phyloP scores from a whole-genome alignment of 768 basidiomycete genomes.

The Kwoniella pini region DNA sequence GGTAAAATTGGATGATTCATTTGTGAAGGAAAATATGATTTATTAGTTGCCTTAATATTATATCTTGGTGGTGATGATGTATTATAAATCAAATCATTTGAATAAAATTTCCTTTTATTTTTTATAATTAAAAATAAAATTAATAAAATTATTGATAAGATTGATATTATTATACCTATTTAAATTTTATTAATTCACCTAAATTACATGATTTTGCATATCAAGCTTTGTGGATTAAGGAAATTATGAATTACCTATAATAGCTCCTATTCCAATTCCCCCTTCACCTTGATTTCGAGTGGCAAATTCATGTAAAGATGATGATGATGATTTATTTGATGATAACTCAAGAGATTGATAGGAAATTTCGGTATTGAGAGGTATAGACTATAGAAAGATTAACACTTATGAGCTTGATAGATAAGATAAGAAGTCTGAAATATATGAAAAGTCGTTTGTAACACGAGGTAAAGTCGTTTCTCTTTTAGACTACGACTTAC shows the following conservation, averaged over 20 bases:
- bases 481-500: not conserved
- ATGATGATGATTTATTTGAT: no score
- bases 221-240: no score
- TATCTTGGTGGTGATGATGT: constrained; percentile 2
- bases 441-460: not conserved
- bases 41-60: not conserved
- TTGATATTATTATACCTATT: constrained; percentile 8
- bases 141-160: not conserved
- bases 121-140: no score
- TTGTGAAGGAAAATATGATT: constrained; percentile 1
- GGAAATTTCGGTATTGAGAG: no score
- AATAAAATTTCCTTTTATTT: no score
- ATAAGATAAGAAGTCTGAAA: not conserved
- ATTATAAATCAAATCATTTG: no score
- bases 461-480: not conserved
- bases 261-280: constrained; percentile 12
- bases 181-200: no score
- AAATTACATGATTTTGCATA: no score
- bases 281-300: constrained; percentile 10
- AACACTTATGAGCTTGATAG: no score
- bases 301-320: constrained; percentile 15
- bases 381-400: no score
- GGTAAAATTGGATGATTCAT: constrained; percentile 1
- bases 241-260: constrained; percentile 10
- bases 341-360: no score